A percentile compares a stretch with the other conserved stretches of the same genome.
phyloP scores from a whole-genome alignment of 2,329 filamentous ascomycete species.

The Periglandula ipomoeae region DNA sequence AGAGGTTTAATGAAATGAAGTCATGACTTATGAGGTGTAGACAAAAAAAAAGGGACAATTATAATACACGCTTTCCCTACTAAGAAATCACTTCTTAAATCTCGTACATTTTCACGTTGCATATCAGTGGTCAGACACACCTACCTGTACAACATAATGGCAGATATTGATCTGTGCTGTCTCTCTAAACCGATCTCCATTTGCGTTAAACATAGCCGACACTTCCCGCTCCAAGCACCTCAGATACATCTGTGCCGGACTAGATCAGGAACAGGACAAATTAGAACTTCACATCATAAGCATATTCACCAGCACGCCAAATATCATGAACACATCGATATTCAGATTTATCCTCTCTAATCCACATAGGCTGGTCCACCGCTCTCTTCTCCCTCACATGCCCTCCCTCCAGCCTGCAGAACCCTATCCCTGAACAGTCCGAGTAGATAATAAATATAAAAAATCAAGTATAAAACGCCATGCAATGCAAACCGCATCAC shows the following conservation, averaged over 20 bases:
- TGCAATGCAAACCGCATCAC: constrained; percentile 32
- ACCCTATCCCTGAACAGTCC: too few relatives aligned
- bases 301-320: not conserved
- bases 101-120: too few relatives aligned
- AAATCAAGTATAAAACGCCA: constrained; percentile 20
- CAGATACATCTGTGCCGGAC: too few relatives aligned
- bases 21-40: not conserved
- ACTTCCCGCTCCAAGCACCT: too few relatives aligned
- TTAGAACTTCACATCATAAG: not conserved
- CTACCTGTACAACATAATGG: too few relatives aligned
- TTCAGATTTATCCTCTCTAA: not conserved
- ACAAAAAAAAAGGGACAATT: not conserved
- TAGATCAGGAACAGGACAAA: not conserved
- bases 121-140: too few relatives aligned
- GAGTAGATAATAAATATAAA: not conserved
- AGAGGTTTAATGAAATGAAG: not conserved
- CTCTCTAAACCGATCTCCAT: too few relatives aligned
- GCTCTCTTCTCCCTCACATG: not conserved
- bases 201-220: too few relatives aligned
- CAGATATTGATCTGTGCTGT: too few relatives aligned
- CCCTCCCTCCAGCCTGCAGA: not conserved
- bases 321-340: not conserved
- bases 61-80: not conserved
- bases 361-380: not conserved
- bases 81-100: too few relatives aligned